Percentiles rank a stretch among this genome's conserved stretches.
Evolutionary conservation across 345 rosid genomes (phyloP).

Genomic region (Garcia nutans): DNA sequence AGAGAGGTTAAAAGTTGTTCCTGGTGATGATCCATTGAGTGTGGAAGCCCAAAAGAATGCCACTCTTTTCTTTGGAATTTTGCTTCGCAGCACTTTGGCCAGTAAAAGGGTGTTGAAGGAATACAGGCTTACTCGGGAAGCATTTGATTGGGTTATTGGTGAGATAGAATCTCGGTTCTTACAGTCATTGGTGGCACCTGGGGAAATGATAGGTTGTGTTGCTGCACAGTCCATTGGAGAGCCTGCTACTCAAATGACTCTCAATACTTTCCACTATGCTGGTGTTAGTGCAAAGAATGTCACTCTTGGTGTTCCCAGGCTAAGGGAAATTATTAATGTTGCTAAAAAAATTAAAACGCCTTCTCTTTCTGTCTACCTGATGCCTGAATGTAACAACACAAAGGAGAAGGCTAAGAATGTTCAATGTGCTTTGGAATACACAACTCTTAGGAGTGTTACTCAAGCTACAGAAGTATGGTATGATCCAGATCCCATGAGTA

Average conservation of each 20-base stretch:
- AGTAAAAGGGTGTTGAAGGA: slow-evolving; percentile 97
- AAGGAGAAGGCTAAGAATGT: slow-evolving; percentile 94
- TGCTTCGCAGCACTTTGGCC: slow-evolving; percentile 95
- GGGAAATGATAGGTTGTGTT: slow-evolving; percentile 99
- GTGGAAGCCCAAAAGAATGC: slow-evolving; percentile 99
- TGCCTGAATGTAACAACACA: slow-evolving; percentile 69
- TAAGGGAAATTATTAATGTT: slow-evolving; percentile 92
- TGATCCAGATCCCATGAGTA: slow-evolving; percentile 94
- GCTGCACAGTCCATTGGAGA: slow-evolving; percentile 99
- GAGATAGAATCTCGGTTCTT: slow-evolving; percentile 91
- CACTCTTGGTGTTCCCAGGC: slow-evolving; percentile 95
- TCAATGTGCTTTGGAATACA: slow-evolving; percentile 96
- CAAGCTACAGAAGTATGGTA: slow-evolving; percentile 98
- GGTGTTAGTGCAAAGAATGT: slow-evolving; percentile 99
- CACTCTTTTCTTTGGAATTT: slow-evolving; percentile 86
- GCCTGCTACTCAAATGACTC: slow-evolving; percentile 99
- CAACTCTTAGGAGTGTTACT: slow-evolving; percentile 93
- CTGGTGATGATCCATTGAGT: slow-evolving; percentile 83
- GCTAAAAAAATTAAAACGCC: slow-evolving; percentile 97
- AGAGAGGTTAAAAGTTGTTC: slow-evolving; percentile 93
- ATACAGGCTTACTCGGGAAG: slow-evolving; percentile 90
- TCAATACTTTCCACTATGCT: slow-evolving; percentile 96
- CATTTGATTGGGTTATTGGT: slow-evolving; percentile 97
- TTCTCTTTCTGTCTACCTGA: slow-evolving; percentile 76
- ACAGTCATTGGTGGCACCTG: slow-evolving; percentile 92